These are phyloP conservation scores for Tirmania nivea DNA, from an alignment of 495 filamentous ascomycete species.

Conservation along the genomic window DNA sequence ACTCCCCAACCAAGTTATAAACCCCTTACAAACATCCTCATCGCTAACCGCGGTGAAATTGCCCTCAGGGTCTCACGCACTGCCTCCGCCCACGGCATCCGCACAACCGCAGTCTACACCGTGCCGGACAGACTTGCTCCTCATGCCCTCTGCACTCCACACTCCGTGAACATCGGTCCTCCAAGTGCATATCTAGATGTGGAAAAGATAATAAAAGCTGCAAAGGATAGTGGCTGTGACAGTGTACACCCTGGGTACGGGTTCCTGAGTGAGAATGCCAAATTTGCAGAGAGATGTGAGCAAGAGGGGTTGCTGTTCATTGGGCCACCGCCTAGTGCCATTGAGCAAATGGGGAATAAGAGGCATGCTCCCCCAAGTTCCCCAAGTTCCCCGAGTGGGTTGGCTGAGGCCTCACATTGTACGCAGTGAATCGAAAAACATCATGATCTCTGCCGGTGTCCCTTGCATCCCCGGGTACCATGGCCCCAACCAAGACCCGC, in stretches of 20 bases:
- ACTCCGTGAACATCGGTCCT: constrained; percentile 60
- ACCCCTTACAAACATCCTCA: constrained; percentile 66
- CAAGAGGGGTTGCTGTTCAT: constrained; percentile 89
- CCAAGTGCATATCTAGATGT: constrained; percentile 77
- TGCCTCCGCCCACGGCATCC: constrained; percentile 68
- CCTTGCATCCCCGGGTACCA: constrained; percentile 96
- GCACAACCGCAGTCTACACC: constrained; percentile 86
- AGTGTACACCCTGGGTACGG: constrained; percentile 94
- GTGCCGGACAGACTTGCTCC: constrained; percentile 72
- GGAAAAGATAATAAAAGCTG: constrained; percentile 70
- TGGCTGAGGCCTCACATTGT: neutral
- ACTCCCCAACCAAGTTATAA: constrained; percentile 3
- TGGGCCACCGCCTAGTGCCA: constrained; percentile 75
- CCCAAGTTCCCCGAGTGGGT: neutral
- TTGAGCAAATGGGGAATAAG: constrained; percentile 96
- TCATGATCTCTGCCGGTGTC: constrained; percentile 82
- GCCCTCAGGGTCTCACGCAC: constrained; percentile 80
- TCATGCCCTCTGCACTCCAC: constrained; percentile 67
- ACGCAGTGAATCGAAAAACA: constrained; percentile 57
- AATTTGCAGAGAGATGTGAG: constrained; percentile 69
- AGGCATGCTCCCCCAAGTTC: constrained; percentile 28
- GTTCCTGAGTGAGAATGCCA: constrained; percentile 88
- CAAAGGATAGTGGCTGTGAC: constrained; percentile 63
- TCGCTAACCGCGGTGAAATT: constrained; percentile 95
- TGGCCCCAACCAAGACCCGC: constrained; percentile 56